These are phyloP conservation scores for Borovskyia barvae DNA, from an alignment of 208 protist genomes.

Conservation along the genomic window DNA sequence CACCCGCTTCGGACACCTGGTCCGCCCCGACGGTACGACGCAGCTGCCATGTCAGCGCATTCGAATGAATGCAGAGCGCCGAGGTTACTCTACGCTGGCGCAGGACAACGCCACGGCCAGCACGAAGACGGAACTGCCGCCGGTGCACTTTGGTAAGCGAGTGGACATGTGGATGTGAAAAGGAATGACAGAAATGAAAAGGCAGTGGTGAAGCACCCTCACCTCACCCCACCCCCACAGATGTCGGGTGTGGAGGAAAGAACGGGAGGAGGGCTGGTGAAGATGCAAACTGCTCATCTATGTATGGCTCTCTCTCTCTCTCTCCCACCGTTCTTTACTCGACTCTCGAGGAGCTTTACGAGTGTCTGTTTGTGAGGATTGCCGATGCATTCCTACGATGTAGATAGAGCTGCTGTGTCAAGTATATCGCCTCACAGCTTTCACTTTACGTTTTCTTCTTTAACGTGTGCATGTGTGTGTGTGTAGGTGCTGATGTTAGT, in stretches of 20 bases:
- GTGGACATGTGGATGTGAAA: constrained; percentile 16
- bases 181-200: not conserved
- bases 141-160: constrained; percentile 15
- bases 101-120: constrained; percentile 23
- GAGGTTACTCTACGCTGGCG: constrained; percentile 12
- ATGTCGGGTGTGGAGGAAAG: no score
- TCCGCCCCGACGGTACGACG: constrained; percentile 13
- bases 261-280: no score
- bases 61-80: not conserved
- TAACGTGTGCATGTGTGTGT: not conserved
- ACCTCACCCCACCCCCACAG: no score
- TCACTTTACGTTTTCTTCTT: not conserved
- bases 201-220: not conserved
- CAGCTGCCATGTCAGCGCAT: constrained; percentile 15
- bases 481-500: not conserved
- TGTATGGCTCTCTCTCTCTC: constrained; percentile 1
- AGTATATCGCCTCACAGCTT: not conserved
- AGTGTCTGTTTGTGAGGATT: not conserved
- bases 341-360: not conserved
- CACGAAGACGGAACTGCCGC: constrained; percentile 5
- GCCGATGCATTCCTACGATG: no score
- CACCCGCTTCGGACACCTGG: constrained; percentile 12
- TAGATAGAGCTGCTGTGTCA: no score
- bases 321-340: not conserved
- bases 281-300: no score